These are phyloP conservation scores for Xylariomycetidae sp. DNA, from an alignment of 2,329 filamentous ascomycete species.

Conservation along the genomic window DNA sequence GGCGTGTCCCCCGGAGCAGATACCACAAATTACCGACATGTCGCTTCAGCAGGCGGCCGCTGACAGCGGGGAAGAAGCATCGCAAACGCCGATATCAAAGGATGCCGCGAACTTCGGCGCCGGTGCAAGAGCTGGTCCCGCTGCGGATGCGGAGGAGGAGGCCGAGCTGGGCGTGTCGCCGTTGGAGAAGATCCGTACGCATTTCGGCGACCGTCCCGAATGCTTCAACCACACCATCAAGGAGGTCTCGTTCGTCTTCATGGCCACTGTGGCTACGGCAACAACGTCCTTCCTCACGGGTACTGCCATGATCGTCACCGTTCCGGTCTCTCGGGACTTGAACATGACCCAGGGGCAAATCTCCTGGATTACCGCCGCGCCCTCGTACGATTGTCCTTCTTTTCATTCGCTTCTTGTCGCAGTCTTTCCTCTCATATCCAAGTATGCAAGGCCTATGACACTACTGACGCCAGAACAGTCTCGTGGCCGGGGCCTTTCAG, in stretches of 20 bases:
- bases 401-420: not conserved
- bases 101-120: not conserved
- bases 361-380: constrained; percentile 61
- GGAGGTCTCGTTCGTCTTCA: constrained; percentile 59
- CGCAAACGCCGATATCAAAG: not conserved
- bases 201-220: constrained; percentile 38
- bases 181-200: constrained; percentile 17
- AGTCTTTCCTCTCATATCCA: not conserved
- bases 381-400: constrained; percentile 35
- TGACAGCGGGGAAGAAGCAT: not conserved
- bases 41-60: constrained; percentile 4
- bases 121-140: not conserved
- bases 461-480: constrained; percentile 25
- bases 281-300: constrained; percentile 56
- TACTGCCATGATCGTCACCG: constrained; percentile 55
- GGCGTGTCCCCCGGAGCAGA: constrained; percentile 6
- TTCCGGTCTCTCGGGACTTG: constrained; percentile 52
- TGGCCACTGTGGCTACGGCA: constrained; percentile 61
- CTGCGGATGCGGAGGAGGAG: constrained; percentile 3
- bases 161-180: constrained; percentile 12
- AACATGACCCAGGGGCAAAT: constrained; percentile 60
- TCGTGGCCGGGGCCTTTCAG: constrained; percentile 59
- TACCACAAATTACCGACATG: constrained; percentile 7
- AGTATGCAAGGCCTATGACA: not conserved
- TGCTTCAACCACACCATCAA: constrained; percentile 58